Conservation (phyloP, 768 basidiomycete species). For the Kwoniella shandongensis region DNA sequence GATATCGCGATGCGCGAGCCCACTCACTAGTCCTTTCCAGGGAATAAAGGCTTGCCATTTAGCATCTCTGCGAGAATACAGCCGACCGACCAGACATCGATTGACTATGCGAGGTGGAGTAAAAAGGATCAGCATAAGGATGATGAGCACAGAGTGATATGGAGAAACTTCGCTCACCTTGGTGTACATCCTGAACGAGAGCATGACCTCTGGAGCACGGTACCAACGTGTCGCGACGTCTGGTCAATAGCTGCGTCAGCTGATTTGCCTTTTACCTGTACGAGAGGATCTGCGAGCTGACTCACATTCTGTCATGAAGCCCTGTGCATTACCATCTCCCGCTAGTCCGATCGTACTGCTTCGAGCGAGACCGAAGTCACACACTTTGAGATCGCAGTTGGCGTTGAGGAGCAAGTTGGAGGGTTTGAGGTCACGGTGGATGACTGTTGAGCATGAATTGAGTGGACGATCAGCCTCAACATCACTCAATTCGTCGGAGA, state of each 20-base stretch:
- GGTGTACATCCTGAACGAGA: conserved; percentile 98
- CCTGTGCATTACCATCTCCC: conserved; percentile 28
- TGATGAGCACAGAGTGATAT: background rate
- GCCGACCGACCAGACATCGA: conserved; percentile 56
- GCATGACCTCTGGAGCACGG: conserved; percentile 98
- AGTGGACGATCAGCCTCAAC: background rate
- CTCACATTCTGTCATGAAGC: conserved; percentile 53
- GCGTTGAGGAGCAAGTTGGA: conserved; percentile 56
- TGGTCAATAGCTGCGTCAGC: conserved; percentile 63
- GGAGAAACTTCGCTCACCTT: conserved; percentile 58
- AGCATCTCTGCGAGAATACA: conserved; percentile 82
- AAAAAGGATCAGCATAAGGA: background rate
- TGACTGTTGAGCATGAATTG: conserved; percentile 56
- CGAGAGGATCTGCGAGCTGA: background rate
- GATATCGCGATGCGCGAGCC: background rate
- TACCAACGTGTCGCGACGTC: conserved; percentile 96
- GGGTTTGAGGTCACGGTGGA: conserved; percentile 58
- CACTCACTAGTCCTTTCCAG: conserved; percentile 76
- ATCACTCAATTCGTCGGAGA: no score
- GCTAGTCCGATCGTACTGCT: conserved; percentile 32
- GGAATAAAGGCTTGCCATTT: conserved; percentile 93
- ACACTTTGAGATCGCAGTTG: conserved; percentile 57
- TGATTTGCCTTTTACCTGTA: no score
- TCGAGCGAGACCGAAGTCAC: conserved; percentile 94
- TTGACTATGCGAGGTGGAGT: conserved; percentile 29